phyloP scores from a whole-genome alignment of 1,284 basidiomycete species.

The Mycena citricolor region DNA sequence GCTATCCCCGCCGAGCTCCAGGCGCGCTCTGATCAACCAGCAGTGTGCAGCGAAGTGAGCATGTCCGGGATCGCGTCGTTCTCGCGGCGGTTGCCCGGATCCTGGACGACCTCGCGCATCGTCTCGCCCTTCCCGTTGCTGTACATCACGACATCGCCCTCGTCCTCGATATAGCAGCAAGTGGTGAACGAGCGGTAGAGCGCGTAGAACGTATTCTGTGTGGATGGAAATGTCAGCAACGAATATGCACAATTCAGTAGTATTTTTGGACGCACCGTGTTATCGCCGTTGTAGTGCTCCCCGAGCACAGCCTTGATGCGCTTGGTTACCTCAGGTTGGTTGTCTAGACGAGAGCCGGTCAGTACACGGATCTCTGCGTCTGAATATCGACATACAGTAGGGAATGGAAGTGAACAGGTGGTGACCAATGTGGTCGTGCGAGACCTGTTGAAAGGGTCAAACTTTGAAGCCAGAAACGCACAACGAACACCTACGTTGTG shows the following conservation, averaged over 20 bases:
- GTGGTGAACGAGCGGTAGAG: constrained; percentile 53
- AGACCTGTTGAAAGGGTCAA: constrained; percentile 48
- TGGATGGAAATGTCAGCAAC: constrained; percentile 2
- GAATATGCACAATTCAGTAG: background rate
- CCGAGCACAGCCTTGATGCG: constrained; percentile 43
- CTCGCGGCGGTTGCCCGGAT: no score
- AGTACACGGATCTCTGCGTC: background rate
- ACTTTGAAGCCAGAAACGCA: constrained; percentile 40
- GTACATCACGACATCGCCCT: constrained; percentile 76
- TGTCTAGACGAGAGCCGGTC: constrained; percentile 41
- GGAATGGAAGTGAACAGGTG: constrained; percentile 35
- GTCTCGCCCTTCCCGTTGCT: constrained; percentile 65
- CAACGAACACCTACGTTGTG: constrained; percentile 46
- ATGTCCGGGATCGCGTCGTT: no score
- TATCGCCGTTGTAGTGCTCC: constrained; percentile 48
- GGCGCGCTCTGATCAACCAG: no score
- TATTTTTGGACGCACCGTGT: constrained; percentile 24
- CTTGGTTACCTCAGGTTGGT: constrained; percentile 47
- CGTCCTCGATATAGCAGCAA: constrained; percentile 70
- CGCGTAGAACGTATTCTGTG: constrained; percentile 40
- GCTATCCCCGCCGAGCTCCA: no score
- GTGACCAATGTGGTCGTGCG: constrained; percentile 32
- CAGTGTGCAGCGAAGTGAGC: no score
- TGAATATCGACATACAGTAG: constrained; percentile 39
- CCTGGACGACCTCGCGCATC: no score